Conservation (phyloP, 345 rosid species). For the Capsella bursapastoris region DNA sequence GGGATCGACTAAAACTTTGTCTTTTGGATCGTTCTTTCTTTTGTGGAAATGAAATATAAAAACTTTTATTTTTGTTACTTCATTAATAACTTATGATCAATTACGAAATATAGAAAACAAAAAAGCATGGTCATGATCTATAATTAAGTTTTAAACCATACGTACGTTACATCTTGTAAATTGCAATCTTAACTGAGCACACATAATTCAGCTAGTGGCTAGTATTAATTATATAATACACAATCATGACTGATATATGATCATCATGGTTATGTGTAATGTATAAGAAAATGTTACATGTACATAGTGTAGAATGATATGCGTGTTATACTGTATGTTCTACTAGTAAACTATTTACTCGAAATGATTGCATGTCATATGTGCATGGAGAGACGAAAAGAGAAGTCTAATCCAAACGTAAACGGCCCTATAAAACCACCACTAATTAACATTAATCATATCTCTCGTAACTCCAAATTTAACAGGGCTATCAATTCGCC, state of each 20-base stretch:
- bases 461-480: slow-evolving; percentile 45
- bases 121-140: slow-evolving; percentile 31
- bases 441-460: slow-evolving; percentile 46
- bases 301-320: background rate
- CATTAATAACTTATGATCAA: slow-evolving; percentile 19
- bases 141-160: slow-evolving; percentile 14
- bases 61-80: slow-evolving; percentile 17
- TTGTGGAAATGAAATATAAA: slow-evolving; percentile 13
- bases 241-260: background rate
- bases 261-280: slow-evolving; percentile 18
- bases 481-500: slow-evolving; percentile 40
- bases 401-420: slow-evolving; percentile 45
- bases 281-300: background rate
- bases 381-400: slow-evolving; percentile 37
- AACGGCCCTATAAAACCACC: slow-evolving; percentile 37
- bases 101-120: background rate
- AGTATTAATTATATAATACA: background rate
- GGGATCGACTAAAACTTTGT: slow-evolving; percentile 1
- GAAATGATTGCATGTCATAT: slow-evolving; percentile 30
- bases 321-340: background rate
- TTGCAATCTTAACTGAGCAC: background rate
- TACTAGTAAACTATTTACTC: slow-evolving; percentile 6
- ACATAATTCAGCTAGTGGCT: slow-evolving; percentile 26
- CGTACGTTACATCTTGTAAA: slow-evolving; percentile 37
- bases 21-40: slow-evolving; percentile 17